These are phyloP conservation scores for Terana coerulea DNA, from an alignment of 768 basidiomycete genomes.

Conservation along the genomic window DNA sequence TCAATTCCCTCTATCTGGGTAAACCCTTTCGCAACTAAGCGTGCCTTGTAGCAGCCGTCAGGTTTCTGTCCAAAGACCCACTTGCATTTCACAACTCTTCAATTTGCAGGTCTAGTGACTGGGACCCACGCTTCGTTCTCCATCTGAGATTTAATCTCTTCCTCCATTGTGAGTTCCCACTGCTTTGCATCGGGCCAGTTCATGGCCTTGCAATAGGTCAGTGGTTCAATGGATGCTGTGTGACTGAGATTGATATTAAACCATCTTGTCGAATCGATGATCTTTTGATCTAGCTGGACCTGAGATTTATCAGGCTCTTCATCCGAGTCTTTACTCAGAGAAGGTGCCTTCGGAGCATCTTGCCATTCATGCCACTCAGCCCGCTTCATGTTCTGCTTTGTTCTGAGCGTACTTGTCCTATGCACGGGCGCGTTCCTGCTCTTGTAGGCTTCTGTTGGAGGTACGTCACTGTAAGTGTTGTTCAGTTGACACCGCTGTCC, in stretches of 20 bases:
- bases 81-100: not conserved
- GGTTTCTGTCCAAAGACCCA: constrained; percentile 13
- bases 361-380: not conserved
- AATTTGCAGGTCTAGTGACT: not conserved
- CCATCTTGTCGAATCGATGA: too few relatives aligned
- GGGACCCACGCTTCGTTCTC: not conserved
- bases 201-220: not conserved
- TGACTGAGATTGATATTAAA: not conserved
- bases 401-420: not conserved
- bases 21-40: constrained; percentile 20
- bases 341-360: not conserved
- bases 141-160: not conserved
- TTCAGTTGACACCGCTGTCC: not conserved
- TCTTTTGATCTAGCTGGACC: too few relatives aligned
- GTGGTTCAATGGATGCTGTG: not conserved
- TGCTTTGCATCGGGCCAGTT: not conserved
- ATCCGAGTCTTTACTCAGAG: not conserved
- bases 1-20: constrained; percentile 27
- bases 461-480: not conserved
- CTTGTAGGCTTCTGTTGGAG: not conserved
- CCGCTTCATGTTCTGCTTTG: not conserved
- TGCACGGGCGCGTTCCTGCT: too few relatives aligned
- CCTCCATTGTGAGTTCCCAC: not conserved
- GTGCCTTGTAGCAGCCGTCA: constrained; percentile 20
- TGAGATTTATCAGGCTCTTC: not conserved